A percentile compares a stretch with the other conserved stretches of the same genome.
Evolutionary conservation across 331 rosid genomes (phyloP).

Genomic region (Telfairia occidentalis): DNA sequence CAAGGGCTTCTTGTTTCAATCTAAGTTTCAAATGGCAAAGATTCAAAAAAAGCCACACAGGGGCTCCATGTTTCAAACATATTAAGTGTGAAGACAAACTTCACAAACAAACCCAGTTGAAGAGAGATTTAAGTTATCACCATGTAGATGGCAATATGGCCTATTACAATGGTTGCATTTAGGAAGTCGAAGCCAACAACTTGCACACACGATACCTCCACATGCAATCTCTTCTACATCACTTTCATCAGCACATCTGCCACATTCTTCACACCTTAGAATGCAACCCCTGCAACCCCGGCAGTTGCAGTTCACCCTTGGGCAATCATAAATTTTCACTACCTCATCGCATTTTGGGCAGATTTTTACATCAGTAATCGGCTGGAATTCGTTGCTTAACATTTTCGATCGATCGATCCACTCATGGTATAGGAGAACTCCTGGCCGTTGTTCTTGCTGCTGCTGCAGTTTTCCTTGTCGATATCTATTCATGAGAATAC

Average conservation of each 20-base stretch:
- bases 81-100: conserved; percentile 23
- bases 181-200: conserved; percentile 68
- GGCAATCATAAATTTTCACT: conserved; percentile 50
- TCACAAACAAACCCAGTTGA: conserved; percentile 40
- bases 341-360: conserved; percentile 59
- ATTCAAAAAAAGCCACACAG: too few species aligned
- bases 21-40: neutral
- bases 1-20: neutral
- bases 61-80: too few species aligned
- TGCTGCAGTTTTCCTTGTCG: conserved; percentile 12
- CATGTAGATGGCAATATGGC: conserved; percentile 60
- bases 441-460: conserved; percentile 16
- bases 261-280: conserved; percentile 71
- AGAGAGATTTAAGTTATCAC: conserved; percentile 18
- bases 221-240: conserved; percentile 54
- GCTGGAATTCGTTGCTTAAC: conserved; percentile 4
- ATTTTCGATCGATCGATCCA: conserved; percentile 3
- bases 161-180: conserved; percentile 69
- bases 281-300: conserved; percentile 52
- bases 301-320: conserved; percentile 43
- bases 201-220: conserved; percentile 38
- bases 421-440: conserved; percentile 26
- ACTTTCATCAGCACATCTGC: conserved; percentile 38
- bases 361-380: conserved; percentile 37
- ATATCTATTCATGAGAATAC: conserved; percentile 22